phyloP scores from a whole-genome alignment of 768 basidiomycete genomes.

The Psilocybe azurescens region DNA sequence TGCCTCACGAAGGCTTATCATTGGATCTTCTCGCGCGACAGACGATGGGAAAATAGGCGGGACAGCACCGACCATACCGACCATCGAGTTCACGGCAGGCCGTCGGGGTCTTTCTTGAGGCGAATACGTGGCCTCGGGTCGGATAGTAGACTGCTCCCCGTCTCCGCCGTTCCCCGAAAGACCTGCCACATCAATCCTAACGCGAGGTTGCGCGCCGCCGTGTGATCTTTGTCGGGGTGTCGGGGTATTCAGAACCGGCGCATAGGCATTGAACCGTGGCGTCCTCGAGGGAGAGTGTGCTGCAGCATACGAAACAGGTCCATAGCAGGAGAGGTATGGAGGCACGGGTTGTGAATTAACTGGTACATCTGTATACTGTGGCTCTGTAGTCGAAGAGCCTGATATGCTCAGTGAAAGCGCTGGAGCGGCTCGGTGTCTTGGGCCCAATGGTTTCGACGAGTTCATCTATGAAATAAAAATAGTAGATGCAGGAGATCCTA shows the following conservation, averaged over 20 bases:
- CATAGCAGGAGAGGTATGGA: neutral
- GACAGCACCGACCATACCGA: slow-evolving; percentile 1
- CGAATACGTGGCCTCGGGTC: slow-evolving; percentile 13
- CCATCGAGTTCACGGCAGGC: neutral
- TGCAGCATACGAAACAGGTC: neutral
- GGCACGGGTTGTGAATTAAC: neutral
- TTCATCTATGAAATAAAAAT: neutral
- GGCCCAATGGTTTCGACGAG: neutral
- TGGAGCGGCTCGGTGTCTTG: neutral
- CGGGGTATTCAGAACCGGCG: slow-evolving; percentile 5
- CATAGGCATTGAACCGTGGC: slow-evolving; percentile 2
- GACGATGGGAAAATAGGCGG: slow-evolving; percentile 4
- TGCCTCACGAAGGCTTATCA: slow-evolving; percentile 6
- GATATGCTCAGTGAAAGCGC: neutral
- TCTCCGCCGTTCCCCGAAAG: neutral
- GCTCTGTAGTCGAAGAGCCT: neutral
- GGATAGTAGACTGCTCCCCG: slow-evolving; percentile 9
- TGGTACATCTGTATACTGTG: neutral
- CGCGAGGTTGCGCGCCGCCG: neutral
- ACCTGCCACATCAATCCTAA: slow-evolving; percentile 5
- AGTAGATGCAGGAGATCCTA: neutral
- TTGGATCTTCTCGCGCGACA: neutral
- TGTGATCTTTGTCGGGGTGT: slow-evolving; percentile 1
- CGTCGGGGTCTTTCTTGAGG: neutral
- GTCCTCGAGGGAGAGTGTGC: slow-evolving; percentile 3